phyloP scores from a whole-genome alignment of 257 asterid species.

The Oldenlandia corymbosa region DNA sequence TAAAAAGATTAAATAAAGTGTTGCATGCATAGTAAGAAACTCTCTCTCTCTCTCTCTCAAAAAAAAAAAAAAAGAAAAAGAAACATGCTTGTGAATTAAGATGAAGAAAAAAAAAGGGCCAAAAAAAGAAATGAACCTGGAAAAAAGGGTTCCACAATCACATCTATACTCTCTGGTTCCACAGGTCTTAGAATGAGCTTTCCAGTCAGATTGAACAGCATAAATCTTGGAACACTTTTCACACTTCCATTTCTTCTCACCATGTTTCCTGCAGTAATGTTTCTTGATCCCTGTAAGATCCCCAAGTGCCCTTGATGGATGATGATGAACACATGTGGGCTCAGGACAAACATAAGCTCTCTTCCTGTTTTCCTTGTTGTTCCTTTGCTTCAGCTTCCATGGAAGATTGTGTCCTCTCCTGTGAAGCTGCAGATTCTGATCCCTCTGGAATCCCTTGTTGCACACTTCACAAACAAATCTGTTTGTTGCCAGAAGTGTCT shows the following conservation, averaged over 20 bases:
- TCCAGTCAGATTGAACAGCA: conserved; percentile 92
- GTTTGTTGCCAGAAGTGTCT: conserved; percentile 64
- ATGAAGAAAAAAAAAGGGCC: no score
- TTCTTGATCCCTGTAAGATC: conserved; percentile 87
- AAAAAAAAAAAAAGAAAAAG: background rate
- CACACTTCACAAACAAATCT: conserved; percentile 83
- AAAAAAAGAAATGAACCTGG: conserved; percentile 41
- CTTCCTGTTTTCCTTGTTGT: conserved; percentile 50
- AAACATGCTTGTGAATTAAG: no score
- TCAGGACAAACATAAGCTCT: conserved; percentile 81
- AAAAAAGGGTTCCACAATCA: conserved; percentile 83
- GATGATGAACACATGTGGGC: conserved; percentile 68
- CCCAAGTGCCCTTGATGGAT: conserved; percentile 77
- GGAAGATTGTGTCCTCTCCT: conserved; percentile 87
- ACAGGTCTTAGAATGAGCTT: conserved; percentile 82
- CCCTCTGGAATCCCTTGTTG: conserved; percentile 90
- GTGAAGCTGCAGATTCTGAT: conserved; percentile 88
- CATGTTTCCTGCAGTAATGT: conserved; percentile 80
- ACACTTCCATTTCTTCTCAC: conserved; percentile 91
- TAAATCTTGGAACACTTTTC: conserved; percentile 72
- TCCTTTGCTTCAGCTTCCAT: conserved; percentile 82
- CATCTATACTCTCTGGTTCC: conserved; percentile 83
- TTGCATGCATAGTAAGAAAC: background rate
- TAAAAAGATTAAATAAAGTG: no score
- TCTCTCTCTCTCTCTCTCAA: background rate